Percentiles rank a stretch among this genome's conserved stretches.
phyloP scores from a whole-genome alignment of 345 rosid species.

The Aegle marmelos region DNA sequence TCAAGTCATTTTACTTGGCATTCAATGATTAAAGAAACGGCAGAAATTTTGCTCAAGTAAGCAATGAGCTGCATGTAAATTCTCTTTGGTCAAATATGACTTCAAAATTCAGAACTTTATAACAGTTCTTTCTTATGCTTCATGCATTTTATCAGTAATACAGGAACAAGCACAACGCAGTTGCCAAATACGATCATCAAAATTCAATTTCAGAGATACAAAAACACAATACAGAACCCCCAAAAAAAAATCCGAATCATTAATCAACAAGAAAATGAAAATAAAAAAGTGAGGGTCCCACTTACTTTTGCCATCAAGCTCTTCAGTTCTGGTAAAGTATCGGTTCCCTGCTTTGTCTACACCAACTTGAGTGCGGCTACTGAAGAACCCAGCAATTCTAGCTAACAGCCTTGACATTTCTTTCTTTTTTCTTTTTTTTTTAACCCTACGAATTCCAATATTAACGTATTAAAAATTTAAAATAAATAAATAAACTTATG shows the following conservation, averaged over 20 bases:
- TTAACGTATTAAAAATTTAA: not conserved
- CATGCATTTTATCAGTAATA: not conserved
- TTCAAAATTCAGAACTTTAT: not conserved
- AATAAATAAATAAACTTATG: too few relatives aligned
- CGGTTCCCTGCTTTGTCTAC: conserved; percentile 74
- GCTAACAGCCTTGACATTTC: conserved; percentile 75
- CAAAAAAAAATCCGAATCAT: not conserved
- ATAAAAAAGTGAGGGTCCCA: conserved; percentile 9
- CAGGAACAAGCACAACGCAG: conserved; percentile 3
- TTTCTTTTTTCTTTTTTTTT: conserved; percentile 25
- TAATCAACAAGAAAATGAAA: not conserved
- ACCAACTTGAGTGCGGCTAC: conserved; percentile 48
- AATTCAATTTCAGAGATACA: not conserved
- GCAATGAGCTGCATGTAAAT: not conserved
- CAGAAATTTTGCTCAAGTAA: not conserved
- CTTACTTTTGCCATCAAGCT: conserved; percentile 83
- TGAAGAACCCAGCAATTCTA: conserved; percentile 65
- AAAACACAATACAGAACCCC: not conserved
- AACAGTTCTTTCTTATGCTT: not conserved
- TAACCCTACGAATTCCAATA: conserved; percentile 7
- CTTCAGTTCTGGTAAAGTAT: conserved; percentile 72
- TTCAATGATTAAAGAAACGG: not conserved
- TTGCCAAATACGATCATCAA: not conserved
- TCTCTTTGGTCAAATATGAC: not conserved
- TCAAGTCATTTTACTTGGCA: not conserved